Evolutionary conservation across 2,329 filamentous ascomycete genomes (phyloP), one percentile per base, ranked within the genome.

Genomic region (Venturia oleaginea): DNA sequence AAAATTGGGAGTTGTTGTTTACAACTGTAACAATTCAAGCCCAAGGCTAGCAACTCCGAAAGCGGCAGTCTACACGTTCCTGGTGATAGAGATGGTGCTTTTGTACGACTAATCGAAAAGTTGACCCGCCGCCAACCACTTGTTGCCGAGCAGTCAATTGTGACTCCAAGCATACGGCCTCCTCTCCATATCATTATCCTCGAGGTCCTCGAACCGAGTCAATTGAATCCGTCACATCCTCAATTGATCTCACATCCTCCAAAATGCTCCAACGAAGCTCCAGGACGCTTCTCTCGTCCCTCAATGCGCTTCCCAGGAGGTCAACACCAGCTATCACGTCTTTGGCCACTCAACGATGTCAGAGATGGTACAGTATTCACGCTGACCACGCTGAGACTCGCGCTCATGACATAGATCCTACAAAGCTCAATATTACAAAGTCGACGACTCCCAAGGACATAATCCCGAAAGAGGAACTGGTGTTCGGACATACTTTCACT

Each of bases 401-500:
- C 73, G 83, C 86, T 38, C 81, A 84, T 64, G 86, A 84, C 64
- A 84, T 97, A 68, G 91, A 97, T 75, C 79, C 88, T n/a, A 83
- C 86, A 46, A 88, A 88, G 76, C 84, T 97, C 66, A 80, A 82
- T 60, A 82, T 97, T 72, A 86, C 86, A 66, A 86, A 87, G 78
- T 95, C 90, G 1, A 83, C 81, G 8, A 85, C 83, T 3, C 94
- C 93, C 13, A 94, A 93, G 77, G 75, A 83, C 37, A 80, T 93
- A 64, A 81, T 83, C 67, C 87, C 92, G 63, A 85, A 89, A 17
- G 84, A 93, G 73, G 86, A 95, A 68, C 86, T 99, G 64, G 81
- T 97, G 68, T 99, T 99, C 76, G 94, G 94, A 68, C 85, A 85
- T 69, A 88, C 87, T 61, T 99, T 99, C 77, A 96, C 94, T 71